Base-by-base conservation (phyloP, 305 asterid genomes). In the Lippia alba region DNA sequence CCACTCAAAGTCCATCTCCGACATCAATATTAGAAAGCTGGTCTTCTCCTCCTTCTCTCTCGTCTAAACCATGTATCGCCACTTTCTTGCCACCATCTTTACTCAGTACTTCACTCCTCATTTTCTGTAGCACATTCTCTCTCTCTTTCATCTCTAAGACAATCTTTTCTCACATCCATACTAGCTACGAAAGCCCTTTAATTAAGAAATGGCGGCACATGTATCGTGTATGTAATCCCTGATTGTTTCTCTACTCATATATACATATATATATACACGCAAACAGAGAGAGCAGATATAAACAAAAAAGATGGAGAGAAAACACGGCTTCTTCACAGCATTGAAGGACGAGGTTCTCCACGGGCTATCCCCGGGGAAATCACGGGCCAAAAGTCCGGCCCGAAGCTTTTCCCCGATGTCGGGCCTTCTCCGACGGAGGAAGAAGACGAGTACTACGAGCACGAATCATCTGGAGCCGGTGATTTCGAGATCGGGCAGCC, bases 261-360 rank as follows among this genome's bases (percentile, higher is more conserved):
- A 44, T 11, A 44, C 49, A 44, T 3, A 6, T 11, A 44, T 3
- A 44, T 3, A 44, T 0, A 44, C 12, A 44, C 49, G 10, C 12
- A 44, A 5, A 36, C 5, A 36, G 41, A 36, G 41, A 36, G 41
- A 36, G 33, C 54, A 3, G 5, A 24, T 12, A 56, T 18, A 12
- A 5, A 4, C 32, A 20, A 24, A 10, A 18, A 54, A 11, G 36
- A 89, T 92, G 97, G 97, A 91, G 84, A 86, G 76, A 55, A 88
- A 73, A 14, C 96, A 88, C 59, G 96, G 96, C 4, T 92, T 92
- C 63, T 88, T 92, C 78, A 76, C 94, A 30, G 86, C 96, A 53
- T 69, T 91, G 59, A 91, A 84, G 76, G 92, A 84, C 19, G 96
- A 91, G 70, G 84, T 91, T n/a, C 83, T 81, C 5, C 84, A 92